Evolutionary conservation across 2,329 filamentous ascomycete species (phyloP).

Genomic region (Stemphylium vesicarium): DNA sequence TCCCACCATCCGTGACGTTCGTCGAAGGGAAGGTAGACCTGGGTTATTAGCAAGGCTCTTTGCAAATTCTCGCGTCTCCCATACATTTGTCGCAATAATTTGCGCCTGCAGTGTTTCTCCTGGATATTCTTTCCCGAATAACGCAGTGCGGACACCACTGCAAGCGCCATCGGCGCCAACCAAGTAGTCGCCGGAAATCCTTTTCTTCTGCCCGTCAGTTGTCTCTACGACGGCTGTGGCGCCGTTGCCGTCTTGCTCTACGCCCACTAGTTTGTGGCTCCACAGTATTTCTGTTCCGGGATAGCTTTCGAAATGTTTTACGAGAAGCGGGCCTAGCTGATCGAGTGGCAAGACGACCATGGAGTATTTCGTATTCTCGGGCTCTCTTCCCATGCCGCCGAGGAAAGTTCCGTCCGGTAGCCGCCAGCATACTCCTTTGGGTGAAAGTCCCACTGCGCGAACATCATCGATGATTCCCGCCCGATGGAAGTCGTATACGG

Average conservation of each 20-base stretch:
- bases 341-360: constrained; percentile 44
- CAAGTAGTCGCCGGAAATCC: constrained; percentile 38
- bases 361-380: constrained; percentile 34
- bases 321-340: constrained; percentile 36
- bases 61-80: constrained; percentile 14
- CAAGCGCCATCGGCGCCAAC: constrained; percentile 46
- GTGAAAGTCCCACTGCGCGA: constrained; percentile 51
- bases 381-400: constrained; percentile 39
- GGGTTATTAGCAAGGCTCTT: constrained; percentile 4
- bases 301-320: constrained; percentile 37
- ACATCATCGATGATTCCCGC: constrained; percentile 65
- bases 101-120: constrained; percentile 66
- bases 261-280: constrained; percentile 39
- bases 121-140: constrained; percentile 55
- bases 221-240: constrained; percentile 40
- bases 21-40: constrained; percentile 68
- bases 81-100: constrained; percentile 68
- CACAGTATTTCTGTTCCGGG: constrained; percentile 38
- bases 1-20: constrained; percentile 61
- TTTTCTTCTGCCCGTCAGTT: constrained; percentile 31
- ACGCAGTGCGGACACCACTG: constrained; percentile 38
- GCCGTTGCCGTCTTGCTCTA: constrained; percentile 39
- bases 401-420: constrained; percentile 45
- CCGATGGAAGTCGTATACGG: constrained; percentile 63
- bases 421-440: constrained; percentile 55